These are phyloP conservation scores for Picea sitchensis DNA, from an alignment of 75 land plant genomes.

Conservation along the genomic window DNA sequence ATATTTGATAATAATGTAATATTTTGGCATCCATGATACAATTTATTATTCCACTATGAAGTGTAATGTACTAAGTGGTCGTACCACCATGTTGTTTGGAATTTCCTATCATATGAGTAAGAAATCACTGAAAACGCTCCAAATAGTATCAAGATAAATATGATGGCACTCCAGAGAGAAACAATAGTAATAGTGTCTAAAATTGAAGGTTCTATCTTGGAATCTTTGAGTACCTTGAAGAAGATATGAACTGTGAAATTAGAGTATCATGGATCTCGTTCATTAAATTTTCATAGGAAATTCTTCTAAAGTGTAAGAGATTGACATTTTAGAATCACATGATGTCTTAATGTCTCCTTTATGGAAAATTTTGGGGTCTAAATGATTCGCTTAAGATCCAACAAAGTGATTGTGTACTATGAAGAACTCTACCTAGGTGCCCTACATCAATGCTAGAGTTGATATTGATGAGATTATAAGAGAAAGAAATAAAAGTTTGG, in stretches of 20 bases:
- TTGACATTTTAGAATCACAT: not conserved
- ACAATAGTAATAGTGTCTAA: conserved; percentile 64
- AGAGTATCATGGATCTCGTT: conserved; percentile 14
- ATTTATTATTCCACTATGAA: conserved; percentile 58
- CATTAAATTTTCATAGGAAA: not conserved
- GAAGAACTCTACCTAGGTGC: too few relatives aligned
- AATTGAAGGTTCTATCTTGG: conserved; percentile 65
- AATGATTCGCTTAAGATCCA: not conserved
- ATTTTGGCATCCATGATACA: conserved; percentile 40
- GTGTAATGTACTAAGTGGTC: conserved; percentile 49
- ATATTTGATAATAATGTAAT: conserved; percentile 41
- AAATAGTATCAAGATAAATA: conserved; percentile 27
- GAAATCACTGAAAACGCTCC: too few relatives aligned
- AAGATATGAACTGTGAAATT: conserved; percentile 31
- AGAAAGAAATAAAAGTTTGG: too few relatives aligned
- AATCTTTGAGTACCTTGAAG: conserved; percentile 61
- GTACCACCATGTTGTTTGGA: too few relatives aligned
- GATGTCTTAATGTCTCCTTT: not conserved
- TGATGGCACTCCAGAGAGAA: conserved; percentile 53
- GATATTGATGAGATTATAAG: too few relatives aligned
- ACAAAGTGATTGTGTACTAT: too few relatives aligned
- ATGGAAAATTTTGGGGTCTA: not conserved
- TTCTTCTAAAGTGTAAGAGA: not conserved
- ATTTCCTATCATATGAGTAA: too few relatives aligned
- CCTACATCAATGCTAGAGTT: too few relatives aligned